Conservation (phyloP, 2,329 filamentous ascomycete species). For the Fonsecaea nubica region DNA sequence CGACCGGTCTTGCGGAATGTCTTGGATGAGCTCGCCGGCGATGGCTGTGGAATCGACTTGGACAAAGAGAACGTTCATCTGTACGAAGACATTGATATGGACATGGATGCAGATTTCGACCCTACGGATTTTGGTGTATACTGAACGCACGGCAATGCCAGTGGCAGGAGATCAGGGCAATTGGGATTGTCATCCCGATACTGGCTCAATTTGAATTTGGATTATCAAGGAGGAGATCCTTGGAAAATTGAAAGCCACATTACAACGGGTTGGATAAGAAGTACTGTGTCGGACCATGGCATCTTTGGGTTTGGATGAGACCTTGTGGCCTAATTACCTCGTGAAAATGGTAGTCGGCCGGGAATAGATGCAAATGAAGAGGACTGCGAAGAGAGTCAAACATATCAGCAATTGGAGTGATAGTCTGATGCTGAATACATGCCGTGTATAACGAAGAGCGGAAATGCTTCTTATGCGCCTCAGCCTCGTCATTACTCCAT, state of each 20-base stretch:
- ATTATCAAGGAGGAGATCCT: not conserved
- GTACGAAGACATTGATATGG: slow-evolving; percentile 16
- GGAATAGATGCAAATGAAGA: too few species aligned
- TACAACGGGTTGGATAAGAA: not conserved
- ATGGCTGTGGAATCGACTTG: slow-evolving; percentile 61
- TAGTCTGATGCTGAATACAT: not conserved
- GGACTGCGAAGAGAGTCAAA: not conserved
- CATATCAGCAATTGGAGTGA: not conserved
- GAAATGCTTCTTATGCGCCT: not conserved
- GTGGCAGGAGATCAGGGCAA: not conserved
- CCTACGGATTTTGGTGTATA: slow-evolving; percentile 2
- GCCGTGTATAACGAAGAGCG: not conserved
- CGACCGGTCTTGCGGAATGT: slow-evolving; percentile 77
- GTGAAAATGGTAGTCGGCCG: not conserved
- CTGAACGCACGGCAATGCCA: not conserved
- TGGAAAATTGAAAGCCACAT: not conserved
- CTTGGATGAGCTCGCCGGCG: slow-evolving; percentile 66
- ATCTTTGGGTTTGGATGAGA: not conserved
- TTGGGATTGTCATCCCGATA: not conserved
- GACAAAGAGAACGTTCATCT: slow-evolving; percentile 27
- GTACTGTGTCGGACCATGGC: not conserved
- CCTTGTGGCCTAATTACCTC: not conserved
- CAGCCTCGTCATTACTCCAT: too few species aligned
- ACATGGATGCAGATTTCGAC: slow-evolving; percentile 33
- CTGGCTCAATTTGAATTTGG: not conserved